Conservation (phyloP, 148 eudicot species). For the Rhododendron ovatum region DNA sequence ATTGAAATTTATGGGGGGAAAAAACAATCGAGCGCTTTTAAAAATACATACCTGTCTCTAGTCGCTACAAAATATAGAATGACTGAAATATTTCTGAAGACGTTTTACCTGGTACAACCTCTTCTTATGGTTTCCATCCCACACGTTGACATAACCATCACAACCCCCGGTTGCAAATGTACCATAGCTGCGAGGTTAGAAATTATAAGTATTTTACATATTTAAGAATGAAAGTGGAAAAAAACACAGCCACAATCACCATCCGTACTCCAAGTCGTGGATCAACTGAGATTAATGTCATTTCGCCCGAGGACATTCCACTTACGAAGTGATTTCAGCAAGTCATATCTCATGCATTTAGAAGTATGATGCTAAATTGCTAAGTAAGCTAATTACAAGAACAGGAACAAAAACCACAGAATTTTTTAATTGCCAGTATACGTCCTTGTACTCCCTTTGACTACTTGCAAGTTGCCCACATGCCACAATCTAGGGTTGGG, state of each 20-base stretch:
- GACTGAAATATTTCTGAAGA: not conserved
- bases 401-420: not conserved
- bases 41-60: not conserved
- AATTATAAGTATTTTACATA: not conserved
- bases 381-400: not conserved
- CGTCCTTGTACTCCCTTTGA: not conserved
- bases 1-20: not conserved
- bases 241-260: not conserved
- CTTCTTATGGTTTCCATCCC: conserved; percentile 99
- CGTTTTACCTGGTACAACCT: conserved; percentile 79
- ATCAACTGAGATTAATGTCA: not conserved
- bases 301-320: not conserved
- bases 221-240: not conserved
- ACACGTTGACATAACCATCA: conserved; percentile 90
- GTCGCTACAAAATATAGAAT: not conserved
- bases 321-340: not conserved
- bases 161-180: conserved; percentile 99
- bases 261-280: not conserved
- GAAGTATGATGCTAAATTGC: not conserved
- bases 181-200: conserved; percentile 61
- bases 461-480: not conserved
- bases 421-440: not conserved
- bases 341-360: not conserved
- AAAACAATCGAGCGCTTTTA: not conserved
- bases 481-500: not conserved